These are phyloP conservation scores for Rhodocollybia butyracea DNA, from an alignment of 768 basidiomycete species.

Conservation along the genomic window DNA sequence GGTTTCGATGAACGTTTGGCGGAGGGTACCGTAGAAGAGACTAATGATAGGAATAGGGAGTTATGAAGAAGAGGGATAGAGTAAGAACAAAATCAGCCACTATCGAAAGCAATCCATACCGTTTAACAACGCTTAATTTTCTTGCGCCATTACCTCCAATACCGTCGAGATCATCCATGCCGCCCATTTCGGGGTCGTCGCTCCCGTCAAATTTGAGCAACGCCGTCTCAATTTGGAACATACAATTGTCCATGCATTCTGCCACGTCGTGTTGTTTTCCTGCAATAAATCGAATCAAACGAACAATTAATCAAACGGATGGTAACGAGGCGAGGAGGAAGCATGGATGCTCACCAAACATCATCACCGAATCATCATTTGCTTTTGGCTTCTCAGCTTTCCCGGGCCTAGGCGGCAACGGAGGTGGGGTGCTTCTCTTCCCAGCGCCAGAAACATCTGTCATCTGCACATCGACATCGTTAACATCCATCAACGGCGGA, in stretches of 20 bases:
- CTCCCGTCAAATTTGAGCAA: slow-evolving; percentile 62
- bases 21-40: slow-evolving; percentile 85
- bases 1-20: slow-evolving; percentile 45
- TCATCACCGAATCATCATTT: slow-evolving; percentile 76
- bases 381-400: background rate
- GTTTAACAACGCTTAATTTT: slow-evolving; percentile 77
- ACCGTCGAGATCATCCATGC: slow-evolving; percentile 45
- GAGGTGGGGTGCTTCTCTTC: background rate
- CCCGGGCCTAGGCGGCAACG: background rate
- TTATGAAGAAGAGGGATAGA: background rate
- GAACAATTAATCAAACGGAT: background rate
- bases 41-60: slow-evolving; percentile 21
- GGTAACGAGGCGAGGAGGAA: background rate
- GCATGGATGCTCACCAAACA: slow-evolving; percentile 64
- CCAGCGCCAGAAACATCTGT: slow-evolving; percentile 28
- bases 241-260: slow-evolving; percentile 99
- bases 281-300: slow-evolving; percentile 24
- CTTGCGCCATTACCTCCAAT: no score
- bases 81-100: no score
- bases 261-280: slow-evolving; percentile 97
- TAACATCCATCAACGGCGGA: background rate
- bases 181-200: slow-evolving; percentile 28
- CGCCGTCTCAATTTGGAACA: slow-evolving; percentile 97
- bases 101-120: no score
- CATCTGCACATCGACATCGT: slow-evolving; percentile 18